Conservation (phyloP, 1,139 yeast genomes). For the Saccharomyces hybrid region DNA sequence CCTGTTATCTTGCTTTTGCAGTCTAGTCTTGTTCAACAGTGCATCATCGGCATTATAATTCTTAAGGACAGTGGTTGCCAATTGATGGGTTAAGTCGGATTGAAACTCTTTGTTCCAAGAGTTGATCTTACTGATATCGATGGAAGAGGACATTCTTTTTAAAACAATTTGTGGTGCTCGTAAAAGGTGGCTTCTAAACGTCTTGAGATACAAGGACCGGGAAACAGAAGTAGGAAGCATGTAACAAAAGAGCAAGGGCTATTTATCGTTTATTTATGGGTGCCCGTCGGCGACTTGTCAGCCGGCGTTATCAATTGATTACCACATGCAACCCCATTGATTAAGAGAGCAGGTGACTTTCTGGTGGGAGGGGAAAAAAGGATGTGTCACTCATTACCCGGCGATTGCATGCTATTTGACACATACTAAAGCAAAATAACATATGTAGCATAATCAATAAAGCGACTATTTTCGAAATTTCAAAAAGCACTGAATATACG, state of each 20-base stretch:
- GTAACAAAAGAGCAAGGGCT: neutral
- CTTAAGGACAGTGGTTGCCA: constrained; percentile 36
- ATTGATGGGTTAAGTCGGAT: constrained; percentile 29
- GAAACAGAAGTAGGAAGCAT: neutral
- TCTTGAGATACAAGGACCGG: neutral
- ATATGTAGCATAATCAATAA: neutral
- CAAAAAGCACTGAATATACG: neutral
- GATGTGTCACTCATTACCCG: neutral
- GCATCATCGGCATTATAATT: constrained; percentile 32
- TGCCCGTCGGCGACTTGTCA: neutral
- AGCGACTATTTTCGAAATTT: neutral
- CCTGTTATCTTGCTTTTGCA: constrained; percentile 19
- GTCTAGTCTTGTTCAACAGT: constrained; percentile 29
- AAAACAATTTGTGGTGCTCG: neutral
- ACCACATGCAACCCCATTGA: neutral
- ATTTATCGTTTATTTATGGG: neutral
- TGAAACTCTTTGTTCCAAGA: constrained; percentile 32
- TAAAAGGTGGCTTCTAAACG: neutral
- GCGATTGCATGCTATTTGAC: neutral
- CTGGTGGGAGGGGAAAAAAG: neutral
- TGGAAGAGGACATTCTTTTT: constrained; percentile 11
- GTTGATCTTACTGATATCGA: constrained; percentile 22
- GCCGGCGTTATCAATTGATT: neutral
- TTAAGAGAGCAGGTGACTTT: neutral
- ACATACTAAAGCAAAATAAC: neutral